Evolutionary conservation across 768 basidiomycete species (phyloP), one percentile per base, ranked within the genome.

Genomic region (Xerocomellus intermedius): DNA sequence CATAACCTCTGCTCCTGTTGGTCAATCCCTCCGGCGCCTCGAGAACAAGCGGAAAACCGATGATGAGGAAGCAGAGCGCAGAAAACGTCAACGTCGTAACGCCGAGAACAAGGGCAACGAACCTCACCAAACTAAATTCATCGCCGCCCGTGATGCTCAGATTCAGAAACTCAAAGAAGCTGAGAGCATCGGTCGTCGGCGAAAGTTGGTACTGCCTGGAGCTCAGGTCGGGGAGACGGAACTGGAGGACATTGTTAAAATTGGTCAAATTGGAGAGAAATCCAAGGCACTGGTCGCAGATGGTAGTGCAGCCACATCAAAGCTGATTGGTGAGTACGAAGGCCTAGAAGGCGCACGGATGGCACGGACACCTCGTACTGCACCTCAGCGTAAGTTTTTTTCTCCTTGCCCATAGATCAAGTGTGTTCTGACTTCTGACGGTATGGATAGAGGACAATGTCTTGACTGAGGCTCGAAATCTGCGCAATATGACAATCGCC

Each of bases 141-240:
- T 98, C 42, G 87, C 95, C n/a, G 94, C 94, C 7, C 85, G 96
- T 53, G 95, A 98, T 68, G 94, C 94, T 1, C 96, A 99, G 70
- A 98, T 98, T 61, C 94, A 97, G 70, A 94, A 95, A 71, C 77
- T 98, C 54, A 97, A 97, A 72, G 97, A 99, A 71, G 95, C 95
- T 19, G 94, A 98, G 69, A 94, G 91, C 50, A 94, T 98, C 54
- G 90, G 93, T 24, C 82, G 93, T 59, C 74, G 97, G 60, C 75
- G 92, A 61, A 91, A 91, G 71, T 77, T 99, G 28, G 82, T 83
- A 50, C 77, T 99, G 14, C 97, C 97, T 0, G 74, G 76, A 24
- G 92, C 96, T 7, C 97, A 99, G 64, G 97, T 99, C 16, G 91
- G 93, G 9, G 97, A 99, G 73, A 74, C 80, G 3, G 97, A 99